These are phyloP conservation scores for Solanum tacnaense DNA, from an alignment of 257 asterid species.

Conservation along the genomic window DNA sequence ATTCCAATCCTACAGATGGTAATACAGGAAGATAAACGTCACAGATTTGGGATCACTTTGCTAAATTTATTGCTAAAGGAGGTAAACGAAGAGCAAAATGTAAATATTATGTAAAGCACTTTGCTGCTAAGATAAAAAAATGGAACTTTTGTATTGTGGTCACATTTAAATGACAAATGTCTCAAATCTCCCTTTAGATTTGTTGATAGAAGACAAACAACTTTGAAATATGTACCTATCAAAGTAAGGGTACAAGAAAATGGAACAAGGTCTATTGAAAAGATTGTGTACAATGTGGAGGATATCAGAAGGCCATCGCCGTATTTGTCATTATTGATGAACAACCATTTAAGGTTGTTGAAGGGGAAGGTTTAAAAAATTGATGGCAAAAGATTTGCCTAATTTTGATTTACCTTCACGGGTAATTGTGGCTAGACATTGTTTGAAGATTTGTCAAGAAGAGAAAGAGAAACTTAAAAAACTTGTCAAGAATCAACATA, in stretches of 20 bases:
- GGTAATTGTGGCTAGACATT: background rate
- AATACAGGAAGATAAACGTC: background rate
- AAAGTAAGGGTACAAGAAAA: too few relatives aligned
- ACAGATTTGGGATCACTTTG: background rate
- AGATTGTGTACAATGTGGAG: too few relatives aligned
- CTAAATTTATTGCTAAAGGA: too few relatives aligned
- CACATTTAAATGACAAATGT: background rate
- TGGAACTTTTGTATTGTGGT: background rate
- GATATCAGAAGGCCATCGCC: background rate
- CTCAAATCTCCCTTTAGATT: background rate
- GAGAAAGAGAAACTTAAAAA: background rate
- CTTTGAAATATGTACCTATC: background rate
- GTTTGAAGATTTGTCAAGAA: too few relatives aligned
- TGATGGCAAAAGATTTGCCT: background rate
- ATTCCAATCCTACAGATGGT: background rate
- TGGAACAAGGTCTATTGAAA: background rate
- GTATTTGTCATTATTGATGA: background rate
- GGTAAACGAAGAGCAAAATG: too few relatives aligned
- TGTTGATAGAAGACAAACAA: background rate
- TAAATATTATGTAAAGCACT: too few relatives aligned
- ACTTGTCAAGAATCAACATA: too few relatives aligned
- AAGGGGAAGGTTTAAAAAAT: too few relatives aligned
- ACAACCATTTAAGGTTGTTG: too few relatives aligned
- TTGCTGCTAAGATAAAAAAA: too few relatives aligned
- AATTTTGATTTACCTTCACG: background rate